Evolutionary conservation across 139 green algal genomes (phyloP).

Genomic region (Coccomyxa sp.): DNA sequence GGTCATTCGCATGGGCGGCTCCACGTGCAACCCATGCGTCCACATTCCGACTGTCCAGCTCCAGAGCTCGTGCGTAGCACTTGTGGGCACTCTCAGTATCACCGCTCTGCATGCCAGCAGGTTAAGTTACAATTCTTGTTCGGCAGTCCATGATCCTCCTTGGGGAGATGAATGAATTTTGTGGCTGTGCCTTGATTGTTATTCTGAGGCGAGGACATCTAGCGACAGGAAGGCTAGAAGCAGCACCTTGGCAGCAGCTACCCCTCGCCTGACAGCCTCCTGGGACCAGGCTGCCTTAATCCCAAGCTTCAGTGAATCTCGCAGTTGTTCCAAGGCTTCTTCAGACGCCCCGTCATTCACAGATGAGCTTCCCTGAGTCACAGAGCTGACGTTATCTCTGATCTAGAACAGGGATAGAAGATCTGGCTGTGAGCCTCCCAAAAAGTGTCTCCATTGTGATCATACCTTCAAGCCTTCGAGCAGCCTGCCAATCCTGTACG

Average conservation of each 20-base stretch:
- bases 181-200: too few species aligned
- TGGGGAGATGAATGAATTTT: too few species aligned
- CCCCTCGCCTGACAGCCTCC: slow-evolving; percentile 17
- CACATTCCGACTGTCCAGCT: slow-evolving; percentile 20
- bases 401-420: too few species aligned
- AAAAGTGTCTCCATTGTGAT: too few species aligned
- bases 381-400: too few species aligned
- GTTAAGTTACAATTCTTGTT: neutral
- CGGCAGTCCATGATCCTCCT: too few species aligned
- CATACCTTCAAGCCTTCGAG: slow-evolving; percentile 7
- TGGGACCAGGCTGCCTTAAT: slow-evolving; percentile 16
- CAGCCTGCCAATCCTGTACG: neutral
- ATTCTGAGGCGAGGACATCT: too few species aligned
- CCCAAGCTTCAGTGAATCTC: neutral
- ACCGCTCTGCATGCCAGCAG: neutral
- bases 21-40: slow-evolving; percentile 27
- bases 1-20: slow-evolving; percentile 20
- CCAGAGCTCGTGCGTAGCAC: slow-evolving; percentile 23
- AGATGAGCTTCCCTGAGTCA: neutral
- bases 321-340: neutral
- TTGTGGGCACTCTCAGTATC: neutral
- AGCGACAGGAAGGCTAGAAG: too few species aligned
- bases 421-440: too few species aligned
- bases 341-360: neutral
- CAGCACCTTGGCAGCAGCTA: slow-evolving; percentile 7